Percentiles rank a stretch among this genome's conserved stretches.
These are phyloP conservation scores for Fusarium falciforme DNA, from an alignment of 2,329 filamentous ascomycete species.

Conservation along the genomic window DNA sequence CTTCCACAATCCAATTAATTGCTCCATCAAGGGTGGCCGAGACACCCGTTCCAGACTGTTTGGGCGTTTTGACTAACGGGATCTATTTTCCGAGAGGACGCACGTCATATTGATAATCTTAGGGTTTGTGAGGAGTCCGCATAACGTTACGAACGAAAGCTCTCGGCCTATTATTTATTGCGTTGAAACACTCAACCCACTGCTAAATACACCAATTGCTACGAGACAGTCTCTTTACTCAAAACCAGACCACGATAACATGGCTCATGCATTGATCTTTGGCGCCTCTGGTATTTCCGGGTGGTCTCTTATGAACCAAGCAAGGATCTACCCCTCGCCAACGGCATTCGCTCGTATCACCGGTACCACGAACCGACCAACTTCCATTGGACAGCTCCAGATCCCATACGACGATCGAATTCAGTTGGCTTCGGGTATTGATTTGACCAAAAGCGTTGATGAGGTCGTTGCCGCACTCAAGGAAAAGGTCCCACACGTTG, in stretches of 20 bases:
- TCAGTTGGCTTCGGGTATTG: constrained; percentile 15
- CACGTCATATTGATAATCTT: too few relatives aligned
- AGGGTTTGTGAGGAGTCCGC: too few relatives aligned
- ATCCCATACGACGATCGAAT: constrained; percentile 17
- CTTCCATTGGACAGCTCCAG: constrained; percentile 5
- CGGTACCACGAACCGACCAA: constrained; percentile 28
- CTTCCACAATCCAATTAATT: too few relatives aligned
- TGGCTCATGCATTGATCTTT: constrained; percentile 31
- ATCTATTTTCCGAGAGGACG: too few relatives aligned
- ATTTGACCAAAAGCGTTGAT: constrained; percentile 16
- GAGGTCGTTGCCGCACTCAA: constrained; percentile 8
- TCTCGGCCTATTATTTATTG: too few relatives aligned
- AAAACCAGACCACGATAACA: not conserved
- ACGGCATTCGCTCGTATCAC: constrained; percentile 28
- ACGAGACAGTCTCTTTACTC: too few relatives aligned
- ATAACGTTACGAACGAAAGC: too few relatives aligned
- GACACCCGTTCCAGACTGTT: too few relatives aligned
- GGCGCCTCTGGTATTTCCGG: constrained; percentile 35
- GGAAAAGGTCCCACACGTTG: constrained; percentile 12
- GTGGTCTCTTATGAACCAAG: constrained; percentile 33
- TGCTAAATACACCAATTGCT: too few relatives aligned
- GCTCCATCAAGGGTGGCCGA: too few relatives aligned
- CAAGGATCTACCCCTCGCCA: constrained; percentile 12
- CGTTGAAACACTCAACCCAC: too few relatives aligned
- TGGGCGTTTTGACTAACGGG: too few relatives aligned